A percentile compares a stretch with the other conserved stretches of the same genome.
Conservation (phyloP, 257 asterid genomes). For the Petrea volubilis region DNA sequence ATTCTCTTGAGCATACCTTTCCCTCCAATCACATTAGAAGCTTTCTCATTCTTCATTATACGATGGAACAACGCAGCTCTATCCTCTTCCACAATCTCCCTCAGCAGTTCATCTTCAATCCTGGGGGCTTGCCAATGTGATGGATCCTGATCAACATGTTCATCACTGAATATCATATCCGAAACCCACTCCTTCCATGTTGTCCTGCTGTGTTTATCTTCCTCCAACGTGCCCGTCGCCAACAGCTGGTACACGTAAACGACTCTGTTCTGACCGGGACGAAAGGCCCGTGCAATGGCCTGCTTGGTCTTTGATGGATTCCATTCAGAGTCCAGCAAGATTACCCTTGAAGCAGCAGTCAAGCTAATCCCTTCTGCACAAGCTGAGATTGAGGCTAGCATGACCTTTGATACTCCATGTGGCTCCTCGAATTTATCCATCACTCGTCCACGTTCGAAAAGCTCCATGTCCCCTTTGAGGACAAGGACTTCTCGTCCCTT, state of each 20-base stretch:
- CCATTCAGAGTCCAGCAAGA: constrained; percentile 93
- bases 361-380: constrained; percentile 96
- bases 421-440: constrained; percentile 94
- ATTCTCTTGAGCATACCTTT: constrained; percentile 52
- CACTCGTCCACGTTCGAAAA: constrained; percentile 84
- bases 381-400: constrained; percentile 95
- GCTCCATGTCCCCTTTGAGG: constrained; percentile 96
- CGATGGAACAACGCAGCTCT: constrained; percentile 80
- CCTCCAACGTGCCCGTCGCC: constrained; percentile 88
- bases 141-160: constrained; percentile 83
- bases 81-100: constrained; percentile 97
- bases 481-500: constrained; percentile 89
- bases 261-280: constrained; percentile 96
- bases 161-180: constrained; percentile 96
- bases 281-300: constrained; percentile 88
- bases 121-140: constrained; percentile 95
- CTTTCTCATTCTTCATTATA: constrained; percentile 97
- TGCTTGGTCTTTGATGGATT: constrained; percentile 98
- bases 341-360: constrained; percentile 93
- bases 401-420: constrained; percentile 78
- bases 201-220: constrained; percentile 83
- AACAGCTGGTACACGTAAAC: constrained; percentile 90
- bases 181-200: constrained; percentile 99
- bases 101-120: constrained; percentile 79
- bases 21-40: constrained; percentile 76